Evolutionary conservation across 768 basidiomycete species (phyloP).

Genomic region (Boletus rubroflammeus): DNA sequence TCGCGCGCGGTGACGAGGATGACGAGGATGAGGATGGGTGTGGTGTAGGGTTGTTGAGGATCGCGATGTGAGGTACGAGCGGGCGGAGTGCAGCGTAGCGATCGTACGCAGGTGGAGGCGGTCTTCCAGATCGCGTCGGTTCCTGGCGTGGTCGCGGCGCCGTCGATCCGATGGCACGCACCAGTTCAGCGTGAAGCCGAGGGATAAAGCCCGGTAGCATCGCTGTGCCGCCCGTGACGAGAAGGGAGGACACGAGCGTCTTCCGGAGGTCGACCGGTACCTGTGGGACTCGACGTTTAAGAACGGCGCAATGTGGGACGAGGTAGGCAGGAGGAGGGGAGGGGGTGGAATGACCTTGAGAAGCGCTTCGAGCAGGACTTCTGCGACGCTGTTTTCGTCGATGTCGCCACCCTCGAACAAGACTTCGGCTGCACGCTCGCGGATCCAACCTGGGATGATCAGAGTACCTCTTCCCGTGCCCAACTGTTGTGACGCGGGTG

Average conservation of each 20-base stretch:
- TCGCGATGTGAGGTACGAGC: constrained; percentile 68
- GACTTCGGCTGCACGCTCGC: constrained; percentile 88
- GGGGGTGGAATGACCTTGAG: constrained; percentile 53
- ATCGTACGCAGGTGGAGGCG: constrained; percentile 55
- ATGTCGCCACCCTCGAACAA: constrained; percentile 88
- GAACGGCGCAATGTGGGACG: background rate
- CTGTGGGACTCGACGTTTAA: constrained; percentile 37
- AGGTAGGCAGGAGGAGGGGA: background rate
- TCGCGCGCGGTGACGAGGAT: constrained; percentile 42
- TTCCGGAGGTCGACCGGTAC: constrained; percentile 88
- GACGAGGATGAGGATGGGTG: constrained; percentile 38
- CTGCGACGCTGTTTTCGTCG: constrained; percentile 81
- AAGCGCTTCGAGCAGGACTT: constrained; percentile 73
- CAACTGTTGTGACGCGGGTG: constrained; percentile 60
- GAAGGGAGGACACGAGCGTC: constrained; percentile 77
- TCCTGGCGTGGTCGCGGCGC: constrained; percentile 30
- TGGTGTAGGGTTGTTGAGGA: constrained; percentile 81
- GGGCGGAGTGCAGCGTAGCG: constrained; percentile 72
- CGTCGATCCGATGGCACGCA: constrained; percentile 53
- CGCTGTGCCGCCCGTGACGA: constrained; percentile 84
- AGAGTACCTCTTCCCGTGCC: constrained; percentile 77
- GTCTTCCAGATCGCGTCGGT: constrained; percentile 36
- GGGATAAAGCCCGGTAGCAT: constrained; percentile 93
- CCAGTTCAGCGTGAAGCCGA: constrained; percentile 75
- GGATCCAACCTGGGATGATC: constrained; percentile 90